Evolutionary conservation across 257 asterid genomes (phyloP).

Genomic region (Capsicum pubescens): DNA sequence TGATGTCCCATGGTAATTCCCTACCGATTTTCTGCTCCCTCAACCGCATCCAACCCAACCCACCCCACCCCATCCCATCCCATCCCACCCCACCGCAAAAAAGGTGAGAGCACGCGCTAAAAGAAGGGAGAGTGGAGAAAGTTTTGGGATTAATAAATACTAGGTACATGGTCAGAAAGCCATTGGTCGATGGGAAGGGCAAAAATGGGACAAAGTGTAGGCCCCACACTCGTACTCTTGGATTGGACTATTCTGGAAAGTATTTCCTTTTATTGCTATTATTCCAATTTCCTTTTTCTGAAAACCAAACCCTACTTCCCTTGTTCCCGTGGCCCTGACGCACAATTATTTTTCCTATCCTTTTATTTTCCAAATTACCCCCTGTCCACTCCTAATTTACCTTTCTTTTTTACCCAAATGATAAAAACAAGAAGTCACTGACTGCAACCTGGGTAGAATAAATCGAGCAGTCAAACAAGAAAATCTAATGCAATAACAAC

Average conservation of each 20-base stretch:
- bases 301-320: slow-evolving; percentile 49
- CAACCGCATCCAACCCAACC: no score
- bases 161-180: slow-evolving; percentile 47
- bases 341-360: slow-evolving; percentile 38
- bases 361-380: neutral
- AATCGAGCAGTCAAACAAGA: neutral
- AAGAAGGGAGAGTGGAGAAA: slow-evolving; percentile 42
- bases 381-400: neutral
- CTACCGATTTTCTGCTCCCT: no score
- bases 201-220: slow-evolving; percentile 53
- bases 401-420: slow-evolving; percentile 3
- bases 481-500: neutral
- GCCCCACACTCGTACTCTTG: slow-evolving; percentile 65
- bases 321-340: slow-evolving; percentile 48
- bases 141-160: slow-evolving; percentile 45
- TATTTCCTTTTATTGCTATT: slow-evolving; percentile 70
- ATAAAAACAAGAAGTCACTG: slow-evolving; percentile 38
- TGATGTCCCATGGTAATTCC: no score
- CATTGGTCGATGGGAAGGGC: slow-evolving; percentile 44
- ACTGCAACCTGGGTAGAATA: neutral
- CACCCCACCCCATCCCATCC: no score
- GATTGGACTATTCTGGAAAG: slow-evolving; percentile 77
- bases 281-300: slow-evolving; percentile 72
- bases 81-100: no score
- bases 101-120: slow-evolving; percentile 2